phyloP scores from a whole-genome alignment of 192 early-diverging fungal species.

The Rhizophagus prolifer region DNA sequence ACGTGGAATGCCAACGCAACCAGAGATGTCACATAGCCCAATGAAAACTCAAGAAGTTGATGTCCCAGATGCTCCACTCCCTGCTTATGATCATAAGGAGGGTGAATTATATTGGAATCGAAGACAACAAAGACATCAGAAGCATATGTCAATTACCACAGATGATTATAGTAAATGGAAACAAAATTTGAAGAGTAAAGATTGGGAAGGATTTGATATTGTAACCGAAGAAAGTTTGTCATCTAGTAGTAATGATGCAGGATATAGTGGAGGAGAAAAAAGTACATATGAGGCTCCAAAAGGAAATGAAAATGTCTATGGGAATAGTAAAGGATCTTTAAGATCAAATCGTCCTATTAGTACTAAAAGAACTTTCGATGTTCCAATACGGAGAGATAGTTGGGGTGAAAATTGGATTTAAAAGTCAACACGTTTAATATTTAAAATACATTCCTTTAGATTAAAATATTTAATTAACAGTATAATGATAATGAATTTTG shows the following conservation, averaged over 20 bases:
- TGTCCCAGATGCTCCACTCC: too few relatives aligned
- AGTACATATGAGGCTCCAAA: neutral
- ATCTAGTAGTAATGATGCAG: neutral
- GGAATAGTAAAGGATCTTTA: neutral
- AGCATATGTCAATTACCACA: neutral
- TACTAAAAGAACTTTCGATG: neutral
- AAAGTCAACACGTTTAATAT: neutral
- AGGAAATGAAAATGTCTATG: neutral
- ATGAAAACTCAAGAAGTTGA: neutral
- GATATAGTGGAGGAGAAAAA: neutral
- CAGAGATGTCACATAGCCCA: neutral
- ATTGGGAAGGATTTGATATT: neutral
- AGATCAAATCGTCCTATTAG: neutral
- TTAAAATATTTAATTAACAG: neutral
- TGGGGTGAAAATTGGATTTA: neutral
- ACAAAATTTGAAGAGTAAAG: neutral
- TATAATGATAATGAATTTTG: too few relatives aligned
- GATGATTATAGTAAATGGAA: neutral
- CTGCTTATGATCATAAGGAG: neutral
- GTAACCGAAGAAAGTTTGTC: neutral
- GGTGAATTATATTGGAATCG: conserved; percentile 11
- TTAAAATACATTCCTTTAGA: neutral
- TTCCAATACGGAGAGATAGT: neutral
- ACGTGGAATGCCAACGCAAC: neutral
- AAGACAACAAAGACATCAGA: neutral